Evolutionary conservation across 2,329 filamentous ascomycete species (phyloP).

Genomic region (Diaporthe velutina): DNA sequence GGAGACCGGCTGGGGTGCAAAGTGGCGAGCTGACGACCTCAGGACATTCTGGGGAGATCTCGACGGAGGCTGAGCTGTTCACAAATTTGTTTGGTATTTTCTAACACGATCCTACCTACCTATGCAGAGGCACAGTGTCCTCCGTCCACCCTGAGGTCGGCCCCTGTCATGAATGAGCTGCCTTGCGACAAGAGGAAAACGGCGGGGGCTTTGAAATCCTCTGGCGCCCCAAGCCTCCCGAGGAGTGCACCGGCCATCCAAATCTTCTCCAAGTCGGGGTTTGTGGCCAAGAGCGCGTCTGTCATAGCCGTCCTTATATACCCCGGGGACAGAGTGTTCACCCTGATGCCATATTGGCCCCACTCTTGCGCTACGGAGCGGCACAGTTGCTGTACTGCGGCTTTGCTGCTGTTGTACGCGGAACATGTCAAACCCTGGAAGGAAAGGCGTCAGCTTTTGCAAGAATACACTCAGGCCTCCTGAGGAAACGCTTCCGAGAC

Average conservation of each 20-base stretch:
- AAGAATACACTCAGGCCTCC: neutral
- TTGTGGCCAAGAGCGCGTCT: slow-evolving; percentile 53
- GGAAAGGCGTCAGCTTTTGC: neutral
- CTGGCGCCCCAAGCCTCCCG: slow-evolving; percentile 64
- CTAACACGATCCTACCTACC: slow-evolving; percentile 42
- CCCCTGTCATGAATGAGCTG: slow-evolving; percentile 70
- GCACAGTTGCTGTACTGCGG: slow-evolving; percentile 70
- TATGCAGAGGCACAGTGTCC: slow-evolving; percentile 59
- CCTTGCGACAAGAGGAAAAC: slow-evolving; percentile 70
- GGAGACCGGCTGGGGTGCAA: slow-evolving; percentile 27
- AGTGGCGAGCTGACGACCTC: slow-evolving; percentile 25
- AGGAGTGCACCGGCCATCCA: slow-evolving; percentile 68
- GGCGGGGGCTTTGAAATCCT: slow-evolving; percentile 69
- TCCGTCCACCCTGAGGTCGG: slow-evolving; percentile 69
- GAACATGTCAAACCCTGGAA: slow-evolving; percentile 71
- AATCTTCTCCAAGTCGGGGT: slow-evolving; percentile 63
- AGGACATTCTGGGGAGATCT: slow-evolving; percentile 28
- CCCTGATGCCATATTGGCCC: slow-evolving; percentile 72
- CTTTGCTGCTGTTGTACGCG: slow-evolving; percentile 74
- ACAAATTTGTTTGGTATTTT: neutral
- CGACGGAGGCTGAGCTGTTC: slow-evolving; percentile 1
- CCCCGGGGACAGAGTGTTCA: slow-evolving; percentile 76
- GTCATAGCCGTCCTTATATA: slow-evolving; percentile 64
- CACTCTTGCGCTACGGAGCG: slow-evolving; percentile 73
- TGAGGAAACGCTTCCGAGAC: slow-evolving; percentile 36